phyloP scores from a whole-genome alignment of 495 filamentous ascomycete genomes.

The Gamarada debralockiae region DNA sequence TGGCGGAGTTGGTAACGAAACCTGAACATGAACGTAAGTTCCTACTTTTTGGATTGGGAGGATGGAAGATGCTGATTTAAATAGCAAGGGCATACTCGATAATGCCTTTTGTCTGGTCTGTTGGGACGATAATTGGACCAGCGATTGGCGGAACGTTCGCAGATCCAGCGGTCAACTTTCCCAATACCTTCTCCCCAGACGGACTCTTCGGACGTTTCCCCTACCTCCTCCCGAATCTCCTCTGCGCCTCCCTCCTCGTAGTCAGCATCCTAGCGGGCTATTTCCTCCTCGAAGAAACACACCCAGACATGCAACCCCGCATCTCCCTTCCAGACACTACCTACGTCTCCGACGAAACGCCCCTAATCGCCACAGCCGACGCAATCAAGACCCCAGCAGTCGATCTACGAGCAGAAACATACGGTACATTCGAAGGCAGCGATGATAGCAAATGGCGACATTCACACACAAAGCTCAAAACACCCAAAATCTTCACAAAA shows the following conservation, averaged over 20 bases:
- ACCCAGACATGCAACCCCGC: conserved; percentile 52
- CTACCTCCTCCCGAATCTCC: conserved; percentile 88
- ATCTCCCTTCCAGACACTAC: conserved; percentile 20
- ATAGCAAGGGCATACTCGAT: conserved; percentile 3
- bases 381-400: conserved; percentile 59
- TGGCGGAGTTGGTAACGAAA: conserved; percentile 84
- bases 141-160: conserved; percentile 62
- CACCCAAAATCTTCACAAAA: conserved; percentile 62
- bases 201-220: conserved; percentile 81
- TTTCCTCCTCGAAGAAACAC: conserved; percentile 92
- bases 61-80: background rate
- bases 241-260: conserved; percentile 75
- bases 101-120: conserved; percentile 38
- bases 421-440: conserved; percentile 28
- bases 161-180: conserved; percentile 50
- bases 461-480: conserved; percentile 18
- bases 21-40: conserved; percentile 86
- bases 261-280: conserved; percentile 78
- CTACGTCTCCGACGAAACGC: conserved; percentile 24
- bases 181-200: conserved; percentile 63
- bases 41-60: background rate
- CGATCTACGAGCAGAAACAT: conserved; percentile 66
- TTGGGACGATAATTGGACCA: conserved; percentile 56
- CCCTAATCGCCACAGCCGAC: conserved; percentile 23
- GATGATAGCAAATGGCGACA: conserved; percentile 16